Conservation (phyloP, 805 yeast genomes). For the Yarrowia sp. region DNA sequence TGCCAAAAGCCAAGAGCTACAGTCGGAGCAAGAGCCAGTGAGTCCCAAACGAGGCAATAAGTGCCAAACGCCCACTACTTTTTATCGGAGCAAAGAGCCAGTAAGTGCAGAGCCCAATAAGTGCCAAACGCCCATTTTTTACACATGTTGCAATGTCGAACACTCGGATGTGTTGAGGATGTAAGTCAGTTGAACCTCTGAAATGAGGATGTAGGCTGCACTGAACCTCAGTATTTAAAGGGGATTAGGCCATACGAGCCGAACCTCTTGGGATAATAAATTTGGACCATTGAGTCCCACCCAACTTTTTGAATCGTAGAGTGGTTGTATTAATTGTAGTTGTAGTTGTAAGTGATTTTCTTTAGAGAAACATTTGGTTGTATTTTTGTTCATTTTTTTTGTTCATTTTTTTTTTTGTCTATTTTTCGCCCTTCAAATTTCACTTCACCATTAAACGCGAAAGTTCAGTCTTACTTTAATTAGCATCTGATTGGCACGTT, state of each 20-base stretch:
- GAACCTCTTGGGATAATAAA: constrained; percentile 19
- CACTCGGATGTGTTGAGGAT: constrained; percentile 14
- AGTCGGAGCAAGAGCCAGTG: constrained; percentile 12
- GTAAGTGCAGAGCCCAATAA: neutral
- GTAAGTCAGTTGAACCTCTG: constrained; percentile 17
- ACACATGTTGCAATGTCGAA: constrained; percentile 14
- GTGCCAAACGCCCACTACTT: constrained; percentile 1
- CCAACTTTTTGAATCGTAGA: neutral
- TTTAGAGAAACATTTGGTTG: no score
- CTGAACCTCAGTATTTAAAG: constrained; percentile 18
- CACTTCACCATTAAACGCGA: no score
- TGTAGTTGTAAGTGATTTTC: neutral
- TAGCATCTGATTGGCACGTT: no score
- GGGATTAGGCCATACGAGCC: constrained; percentile 13
- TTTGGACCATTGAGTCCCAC: constrained; percentile 13
- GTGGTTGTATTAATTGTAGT: neutral
- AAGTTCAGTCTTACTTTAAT: no score
- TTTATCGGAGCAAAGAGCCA: constrained; percentile 8
- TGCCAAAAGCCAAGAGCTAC: neutral
- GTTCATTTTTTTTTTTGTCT: neutral
- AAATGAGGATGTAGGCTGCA: constrained; percentile 17
- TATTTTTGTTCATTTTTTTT: neutral
- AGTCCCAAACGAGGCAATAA: neutral
- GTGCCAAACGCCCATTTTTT: constrained; percentile 1
- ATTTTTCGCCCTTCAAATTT: neutral